These are phyloP conservation scores for Erodium trifolium DNA, from an alignment of 441 rosid species.

Conservation along the genomic window DNA sequence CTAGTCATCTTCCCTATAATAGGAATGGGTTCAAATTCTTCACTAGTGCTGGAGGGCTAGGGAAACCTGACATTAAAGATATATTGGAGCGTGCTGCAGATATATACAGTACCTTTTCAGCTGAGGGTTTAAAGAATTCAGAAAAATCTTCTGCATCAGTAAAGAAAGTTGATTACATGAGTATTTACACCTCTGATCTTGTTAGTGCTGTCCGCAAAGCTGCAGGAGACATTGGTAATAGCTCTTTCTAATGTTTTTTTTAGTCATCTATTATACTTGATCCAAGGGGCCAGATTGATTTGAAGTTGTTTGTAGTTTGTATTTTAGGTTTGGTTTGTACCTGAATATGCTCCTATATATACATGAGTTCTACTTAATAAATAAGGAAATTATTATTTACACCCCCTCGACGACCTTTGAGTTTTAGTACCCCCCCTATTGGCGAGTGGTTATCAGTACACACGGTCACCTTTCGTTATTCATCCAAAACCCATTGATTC, in stretches of 20 bases:
- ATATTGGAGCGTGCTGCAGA: constrained; percentile 80
- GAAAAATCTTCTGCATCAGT: constrained; percentile 34
- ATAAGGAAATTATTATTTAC: too few relatives aligned
- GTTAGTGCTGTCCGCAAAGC: constrained; percentile 81
- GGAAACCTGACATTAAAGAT: constrained; percentile 77
- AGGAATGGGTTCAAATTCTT: constrained; percentile 96
- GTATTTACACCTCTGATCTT: constrained; percentile 69
- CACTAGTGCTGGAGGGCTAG: constrained; percentile 88
- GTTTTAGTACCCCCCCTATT: too few relatives aligned
- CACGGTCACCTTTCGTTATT: too few relatives aligned
- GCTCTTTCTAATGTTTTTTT: constrained; percentile 6
- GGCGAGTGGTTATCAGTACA: too few relatives aligned
- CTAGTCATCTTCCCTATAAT: constrained; percentile 98
- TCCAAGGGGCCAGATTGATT: too few relatives aligned
- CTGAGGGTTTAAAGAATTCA: constrained; percentile 33
- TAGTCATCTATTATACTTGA: too few relatives aligned
- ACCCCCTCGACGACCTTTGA: too few relatives aligned
- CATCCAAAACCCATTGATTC: too few relatives aligned
- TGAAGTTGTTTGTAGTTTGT: too few relatives aligned
- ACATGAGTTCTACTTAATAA: background rate
- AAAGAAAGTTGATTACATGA: constrained; percentile 76
- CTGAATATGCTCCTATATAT: background rate
- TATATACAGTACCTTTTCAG: constrained; percentile 46
- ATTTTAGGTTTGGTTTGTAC: too few relatives aligned
- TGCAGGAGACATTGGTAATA: constrained; percentile 74